Conservation (phyloP, 371 early-diverging fungal species). For the Mortierella sp. region DNA sequence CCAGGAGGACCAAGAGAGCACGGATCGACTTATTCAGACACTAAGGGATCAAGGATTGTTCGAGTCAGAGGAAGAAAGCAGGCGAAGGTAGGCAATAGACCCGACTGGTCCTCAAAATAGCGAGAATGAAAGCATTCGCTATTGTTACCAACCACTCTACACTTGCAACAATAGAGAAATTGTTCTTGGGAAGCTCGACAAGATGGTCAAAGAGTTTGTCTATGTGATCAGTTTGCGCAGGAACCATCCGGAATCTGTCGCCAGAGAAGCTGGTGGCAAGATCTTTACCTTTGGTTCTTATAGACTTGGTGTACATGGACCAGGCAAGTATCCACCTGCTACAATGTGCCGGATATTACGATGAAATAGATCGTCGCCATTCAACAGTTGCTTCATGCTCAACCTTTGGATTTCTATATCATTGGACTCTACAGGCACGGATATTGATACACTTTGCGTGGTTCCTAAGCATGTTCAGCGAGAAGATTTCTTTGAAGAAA, state of each 20-base stretch:
- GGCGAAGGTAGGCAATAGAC: constrained; percentile 57
- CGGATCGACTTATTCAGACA: constrained; percentile 70
- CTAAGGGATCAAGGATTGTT: constrained; percentile 77
- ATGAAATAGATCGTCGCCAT: too few species aligned
- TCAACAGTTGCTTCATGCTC: neutral
- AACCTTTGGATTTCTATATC: neutral
- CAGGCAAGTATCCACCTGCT: constrained; percentile 63
- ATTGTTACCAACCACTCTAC: too few species aligned
- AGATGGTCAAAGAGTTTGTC: constrained; percentile 92
- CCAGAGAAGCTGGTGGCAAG: constrained; percentile 93
- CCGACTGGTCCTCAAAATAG: neutral
- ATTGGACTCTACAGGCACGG: constrained; percentile 73
- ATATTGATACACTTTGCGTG: constrained; percentile 99
- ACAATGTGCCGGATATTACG: too few species aligned
- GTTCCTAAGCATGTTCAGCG: constrained; percentile 94
- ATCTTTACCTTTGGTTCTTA: constrained; percentile 99
- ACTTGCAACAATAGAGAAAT: constrained; percentile 67
- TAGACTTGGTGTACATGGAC: constrained; percentile 97
- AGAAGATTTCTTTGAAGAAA: constrained; percentile 95
- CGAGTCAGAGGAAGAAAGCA: constrained; percentile 78
- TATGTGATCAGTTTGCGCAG: constrained; percentile 73
- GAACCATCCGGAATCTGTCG: constrained; percentile 81
- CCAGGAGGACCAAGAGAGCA: constrained; percentile 68
- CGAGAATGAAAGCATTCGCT: too few species aligned
- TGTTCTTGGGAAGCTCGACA: constrained; percentile 88